Conservation (phyloP, 163 green algal genomes). For the Picocystis sp. region DNA sequence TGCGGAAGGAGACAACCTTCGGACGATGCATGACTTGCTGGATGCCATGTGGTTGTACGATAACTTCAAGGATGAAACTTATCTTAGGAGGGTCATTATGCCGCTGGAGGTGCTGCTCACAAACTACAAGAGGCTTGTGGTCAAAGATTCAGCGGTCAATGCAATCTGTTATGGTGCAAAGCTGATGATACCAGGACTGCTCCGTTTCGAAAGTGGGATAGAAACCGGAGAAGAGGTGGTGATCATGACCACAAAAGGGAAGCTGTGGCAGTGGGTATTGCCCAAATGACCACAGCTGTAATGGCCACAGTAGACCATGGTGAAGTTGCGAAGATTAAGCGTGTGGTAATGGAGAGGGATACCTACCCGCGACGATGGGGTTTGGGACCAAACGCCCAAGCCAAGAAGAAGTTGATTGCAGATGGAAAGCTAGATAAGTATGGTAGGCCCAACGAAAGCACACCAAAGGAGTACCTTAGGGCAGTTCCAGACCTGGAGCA, state of each 20-base stretch:
- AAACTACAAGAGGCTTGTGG: conserved; percentile 85
- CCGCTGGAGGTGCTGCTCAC: conserved; percentile 87
- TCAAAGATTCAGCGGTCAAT: conserved; percentile 96
- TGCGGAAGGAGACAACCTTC: conserved; percentile 91
- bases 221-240: conserved; percentile 91
- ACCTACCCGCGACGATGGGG: conserved; percentile 95
- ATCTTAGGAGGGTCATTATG: conserved; percentile 81
- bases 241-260: conserved; percentile 99
- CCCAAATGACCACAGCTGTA: conserved; percentile 89
- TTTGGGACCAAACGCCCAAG: conserved; percentile 73
- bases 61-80: conserved; percentile 72
- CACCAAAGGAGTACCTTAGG: conserved; percentile 83
- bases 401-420: conserved; percentile 93
- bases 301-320: conserved; percentile 96
- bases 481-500: conserved; percentile 18
- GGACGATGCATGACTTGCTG: conserved; percentile 98
- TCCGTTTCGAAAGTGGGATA: conserved; percentile 70
- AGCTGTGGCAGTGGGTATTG: conserved; percentile 82
- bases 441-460: conserved; percentile 81
- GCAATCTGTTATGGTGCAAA: conserved; percentile 98
- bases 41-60: conserved; percentile 84
- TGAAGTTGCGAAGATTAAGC: conserved; percentile 93
- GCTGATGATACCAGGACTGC: conserved; percentile 91
- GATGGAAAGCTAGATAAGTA: conserved; percentile 94
- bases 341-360: conserved; percentile 97